A percentile compares a stretch with the other conserved stretches of the same genome.
These are phyloP conservation scores for Piper longum DNA, from an alignment of 164 flowering plant genomes.

Conservation along the genomic window DNA sequence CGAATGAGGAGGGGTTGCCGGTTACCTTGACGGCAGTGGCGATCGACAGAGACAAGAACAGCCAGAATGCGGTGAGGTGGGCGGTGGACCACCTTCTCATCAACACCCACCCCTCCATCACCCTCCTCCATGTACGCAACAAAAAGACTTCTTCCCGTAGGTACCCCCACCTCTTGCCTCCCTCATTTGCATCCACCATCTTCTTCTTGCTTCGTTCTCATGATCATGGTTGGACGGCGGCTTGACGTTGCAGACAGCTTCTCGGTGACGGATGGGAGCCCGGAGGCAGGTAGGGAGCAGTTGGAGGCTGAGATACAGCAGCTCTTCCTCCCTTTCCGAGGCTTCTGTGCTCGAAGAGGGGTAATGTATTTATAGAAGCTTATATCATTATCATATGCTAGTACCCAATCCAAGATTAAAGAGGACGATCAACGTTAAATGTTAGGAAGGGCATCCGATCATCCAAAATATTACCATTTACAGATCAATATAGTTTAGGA, in stretches of 20 bases:
- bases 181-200: neutral
- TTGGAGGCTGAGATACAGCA: constrained; percentile 10
- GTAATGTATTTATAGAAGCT: neutral
- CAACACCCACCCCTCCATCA: constrained; percentile 1
- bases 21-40: constrained; percentile 5
- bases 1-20: neutral
- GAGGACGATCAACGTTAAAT: no score
- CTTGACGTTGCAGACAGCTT: constrained; percentile 3
- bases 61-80: constrained; percentile 19
- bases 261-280: constrained; percentile 2
- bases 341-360: constrained; percentile 19
- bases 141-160: constrained; percentile 7
- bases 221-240: neutral
- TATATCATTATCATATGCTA: neutral
- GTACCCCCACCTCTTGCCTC: constrained; percentile 4
- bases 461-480: no score
- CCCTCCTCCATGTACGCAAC: constrained; percentile 15
- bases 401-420: neutral
- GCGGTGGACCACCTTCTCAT: constrained; percentile 13
- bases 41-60: constrained; percentile 14
- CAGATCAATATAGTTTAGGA: no score
- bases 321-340: constrained; percentile 18
- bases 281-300: constrained; percentile 2
- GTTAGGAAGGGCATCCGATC: no score
- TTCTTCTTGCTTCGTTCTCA: no score